These are phyloP conservation scores for Phallus indusiatus DNA, from an alignment of 768 basidiomycete genomes.

Conservation along the genomic window DNA sequence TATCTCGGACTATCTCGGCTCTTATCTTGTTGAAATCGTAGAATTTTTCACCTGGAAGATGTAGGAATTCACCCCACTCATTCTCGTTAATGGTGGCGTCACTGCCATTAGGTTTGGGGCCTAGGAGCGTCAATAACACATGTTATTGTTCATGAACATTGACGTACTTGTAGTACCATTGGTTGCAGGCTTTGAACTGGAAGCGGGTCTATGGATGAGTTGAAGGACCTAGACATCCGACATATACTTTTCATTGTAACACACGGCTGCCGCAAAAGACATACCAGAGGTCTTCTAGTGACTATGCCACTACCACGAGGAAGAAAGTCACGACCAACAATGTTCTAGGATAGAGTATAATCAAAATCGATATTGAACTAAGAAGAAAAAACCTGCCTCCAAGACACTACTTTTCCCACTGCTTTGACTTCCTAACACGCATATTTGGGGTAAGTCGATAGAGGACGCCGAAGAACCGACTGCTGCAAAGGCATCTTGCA, in stretches of 20 bases:
- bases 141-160: neutral
- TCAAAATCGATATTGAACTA: neutral
- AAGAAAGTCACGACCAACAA: slow-evolving; percentile 95
- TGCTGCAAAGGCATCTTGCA: slow-evolving; percentile 83
- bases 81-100: slow-evolving; percentile 81
- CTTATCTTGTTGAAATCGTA: slow-evolving; percentile 96
- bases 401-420: slow-evolving; percentile 91
- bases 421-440: slow-evolving; percentile 85
- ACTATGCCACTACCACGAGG: slow-evolving; percentile 99
- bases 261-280: slow-evolving; percentile 16
- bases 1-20: slow-evolving; percentile 92
- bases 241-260: neutral
- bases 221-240: slow-evolving; percentile 63
- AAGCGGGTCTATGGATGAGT: slow-evolving; percentile 72
- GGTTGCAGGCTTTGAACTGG: slow-evolving; percentile 36
- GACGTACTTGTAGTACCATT: slow-evolving; percentile 38
- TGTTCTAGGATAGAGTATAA: slow-evolving; percentile 53
- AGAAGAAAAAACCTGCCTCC: slow-evolving; percentile 45
- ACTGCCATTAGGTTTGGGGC: slow-evolving; percentile 33
- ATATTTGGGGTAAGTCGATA: slow-evolving; percentile 89
- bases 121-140: neutral
- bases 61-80: slow-evolving; percentile 99
- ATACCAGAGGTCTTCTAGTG: slow-evolving; percentile 88
- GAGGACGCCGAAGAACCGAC: slow-evolving; percentile 68
- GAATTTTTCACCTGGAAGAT: slow-evolving; percentile 94